Evolutionary conservation across 805 yeast species (phyloP).

Genomic region (Metschnikowia koreensis): DNA sequence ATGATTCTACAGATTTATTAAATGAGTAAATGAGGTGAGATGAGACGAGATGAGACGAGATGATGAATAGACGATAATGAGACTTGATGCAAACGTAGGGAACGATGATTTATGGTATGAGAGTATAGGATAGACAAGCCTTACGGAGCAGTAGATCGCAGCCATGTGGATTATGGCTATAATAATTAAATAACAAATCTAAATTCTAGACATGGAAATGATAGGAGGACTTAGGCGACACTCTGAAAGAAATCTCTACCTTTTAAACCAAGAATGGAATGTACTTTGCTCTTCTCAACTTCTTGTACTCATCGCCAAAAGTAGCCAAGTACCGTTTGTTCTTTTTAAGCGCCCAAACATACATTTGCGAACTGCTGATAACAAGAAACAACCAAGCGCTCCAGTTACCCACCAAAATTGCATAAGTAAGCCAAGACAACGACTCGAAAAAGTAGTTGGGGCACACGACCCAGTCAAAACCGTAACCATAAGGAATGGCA

Average conservation of each 20-base stretch:
- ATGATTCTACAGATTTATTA: background rate
- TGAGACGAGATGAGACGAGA: background rate
- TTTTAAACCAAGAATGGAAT: slow-evolving; percentile 53
- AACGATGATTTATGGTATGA: background rate
- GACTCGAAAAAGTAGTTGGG: slow-evolving; percentile 94
- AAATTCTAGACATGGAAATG: background rate
- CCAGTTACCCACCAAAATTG: slow-evolving; percentile 74
- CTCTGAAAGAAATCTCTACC: background rate
- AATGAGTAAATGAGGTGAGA: background rate
- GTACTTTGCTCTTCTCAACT: slow-evolving; percentile 65
- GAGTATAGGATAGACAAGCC: background rate
- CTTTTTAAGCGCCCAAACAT: slow-evolving; percentile 86
- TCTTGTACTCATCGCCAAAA: slow-evolving; percentile 78
- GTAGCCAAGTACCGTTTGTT: slow-evolving; percentile 64
- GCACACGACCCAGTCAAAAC: slow-evolving; percentile 77
- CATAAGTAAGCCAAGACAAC: slow-evolving; percentile 68
- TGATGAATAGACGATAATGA: background rate
- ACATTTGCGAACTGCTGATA: slow-evolving; percentile 82
- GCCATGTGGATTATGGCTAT: background rate
- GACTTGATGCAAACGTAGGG: background rate
- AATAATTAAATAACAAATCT: background rate
- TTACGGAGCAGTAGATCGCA: background rate
- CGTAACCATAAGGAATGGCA: slow-evolving; percentile 78
- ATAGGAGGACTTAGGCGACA: background rate
- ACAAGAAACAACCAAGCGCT: slow-evolving; percentile 67